Percentiles rank a stretch among this genome's conserved stretches.
These are phyloP conservation scores for Penicillium fuscoglaucum DNA, from an alignment of 2,329 filamentous ascomycete species.

Conservation along the genomic window DNA sequence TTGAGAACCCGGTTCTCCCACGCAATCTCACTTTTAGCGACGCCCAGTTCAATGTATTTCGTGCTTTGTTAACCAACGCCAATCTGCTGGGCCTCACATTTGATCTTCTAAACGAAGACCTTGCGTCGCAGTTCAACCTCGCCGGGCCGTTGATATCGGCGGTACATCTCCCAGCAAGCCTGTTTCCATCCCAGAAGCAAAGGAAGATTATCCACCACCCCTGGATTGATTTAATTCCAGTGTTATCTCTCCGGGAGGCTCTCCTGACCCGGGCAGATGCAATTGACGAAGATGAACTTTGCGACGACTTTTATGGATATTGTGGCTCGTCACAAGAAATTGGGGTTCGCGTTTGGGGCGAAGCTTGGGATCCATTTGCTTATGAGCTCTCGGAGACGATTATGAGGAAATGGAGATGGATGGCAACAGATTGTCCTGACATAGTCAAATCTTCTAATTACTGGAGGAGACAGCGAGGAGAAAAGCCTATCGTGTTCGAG, in stretches of 20 bases:
- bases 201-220: conserved; percentile 28
- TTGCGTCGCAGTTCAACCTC: conserved; percentile 22
- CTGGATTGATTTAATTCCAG: conserved; percentile 34
- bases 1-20: neutral
- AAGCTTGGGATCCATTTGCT: conserved; percentile 31
- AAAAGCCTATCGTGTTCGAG: conserved; percentile 10
- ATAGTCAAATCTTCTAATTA: conserved; percentile 31
- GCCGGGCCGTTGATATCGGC: conserved; percentile 10
- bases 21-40: neutral
- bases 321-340: conserved; percentile 6
- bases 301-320: conserved; percentile 22
- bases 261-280: conserved; percentile 17
- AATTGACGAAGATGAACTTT: conserved; percentile 29
- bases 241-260: conserved; percentile 26
- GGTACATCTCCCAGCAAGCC: conserved; percentile 16
- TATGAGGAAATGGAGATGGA: conserved; percentile 28
- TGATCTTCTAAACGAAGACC: conserved; percentile 17
- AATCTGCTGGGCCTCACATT: conserved; percentile 15
- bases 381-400: conserved; percentile 35
- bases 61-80: conserved; percentile 18
- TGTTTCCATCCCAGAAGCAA: conserved; percentile 18
- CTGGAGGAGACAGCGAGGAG: conserved; percentile 24
- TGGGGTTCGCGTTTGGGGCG: conserved; percentile 32
- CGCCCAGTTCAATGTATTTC: conserved; percentile 14
- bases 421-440: conserved; percentile 27